Evolutionary conservation across 768 basidiomycete species (phyloP), one percentile per base, ranked within the genome.

Genomic region (Boletus subparvulus): DNA sequence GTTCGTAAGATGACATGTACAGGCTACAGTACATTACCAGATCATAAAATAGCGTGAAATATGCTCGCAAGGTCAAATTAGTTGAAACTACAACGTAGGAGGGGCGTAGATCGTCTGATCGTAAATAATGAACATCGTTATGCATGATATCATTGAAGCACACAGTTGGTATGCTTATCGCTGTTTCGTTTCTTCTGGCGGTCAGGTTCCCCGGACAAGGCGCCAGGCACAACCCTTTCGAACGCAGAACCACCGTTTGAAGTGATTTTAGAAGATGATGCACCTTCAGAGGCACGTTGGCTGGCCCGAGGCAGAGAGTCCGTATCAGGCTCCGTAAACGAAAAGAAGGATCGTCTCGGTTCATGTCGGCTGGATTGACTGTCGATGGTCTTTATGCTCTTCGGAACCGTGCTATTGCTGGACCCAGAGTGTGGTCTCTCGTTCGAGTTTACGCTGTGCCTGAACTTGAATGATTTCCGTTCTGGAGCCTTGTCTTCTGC

Each of bases 401-500:
- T 83, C 9, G 78, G 75, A 6, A 75, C 73, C 2, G 85, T 85
- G 65, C 81, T 81, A 56, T 75, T 78, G 67, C 87, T 89, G 19
- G 80, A 78, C 61, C 83, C 70, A 1, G 88, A 88, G 49, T 71
- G 76, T 1, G 85, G 84, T 7, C 83, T 77, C 43, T 83, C 83
- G 40, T 72, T 67, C 35, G 65, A 66, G 39, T 59, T 63, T 14
- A 74, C 65, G 53, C 74, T 77, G 24, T 77, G 77, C 47, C 59
- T 65, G 40, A 77, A 69, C 49, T 69, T 71, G 14, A 77, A 76
- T 3, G 68, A 61, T 55, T 71, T 78, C 50, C 72, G 70, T 13
- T 63, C 63, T 3, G 63, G 47, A 5, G 37, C 52, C 40, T 61
- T 60, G 48, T 66, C 69, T 42, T 69, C 62, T 36, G 59, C 19